Conservation (phyloP, 192 early-diverging fungal genomes). For the Glomus cerebriforme region DNA sequence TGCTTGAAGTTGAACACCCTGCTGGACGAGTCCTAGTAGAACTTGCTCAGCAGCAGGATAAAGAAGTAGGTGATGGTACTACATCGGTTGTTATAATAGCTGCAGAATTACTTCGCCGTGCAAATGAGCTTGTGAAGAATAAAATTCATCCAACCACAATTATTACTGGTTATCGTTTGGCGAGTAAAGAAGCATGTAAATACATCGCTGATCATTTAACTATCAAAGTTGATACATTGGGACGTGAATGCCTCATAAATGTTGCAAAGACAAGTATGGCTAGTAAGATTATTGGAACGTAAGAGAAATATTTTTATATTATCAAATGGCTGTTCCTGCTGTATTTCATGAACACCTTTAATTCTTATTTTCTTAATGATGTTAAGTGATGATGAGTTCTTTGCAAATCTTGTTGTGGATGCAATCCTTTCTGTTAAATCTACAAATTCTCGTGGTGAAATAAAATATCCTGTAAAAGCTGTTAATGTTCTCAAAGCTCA, state of each 20-base stretch:
- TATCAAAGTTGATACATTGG: constrained; percentile 90
- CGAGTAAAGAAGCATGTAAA: constrained; percentile 96
- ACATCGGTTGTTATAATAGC: constrained; percentile 99
- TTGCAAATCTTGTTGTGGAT: constrained; percentile 93
- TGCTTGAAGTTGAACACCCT: constrained; percentile 98
- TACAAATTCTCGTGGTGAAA: constrained; percentile 77
- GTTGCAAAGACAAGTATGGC: constrained; percentile 98
- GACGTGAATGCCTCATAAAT: constrained; percentile 90
- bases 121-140: constrained; percentile 98
- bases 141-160: constrained; percentile 99
- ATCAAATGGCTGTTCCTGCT: neutral
- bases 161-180: constrained; percentile 96
- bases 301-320: constrained; percentile 35
- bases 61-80: constrained; percentile 99
- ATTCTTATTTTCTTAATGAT: neutral
- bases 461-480: constrained; percentile 94
- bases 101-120: constrained; percentile 92
- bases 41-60: constrained; percentile 99
- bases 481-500: constrained; percentile 98
- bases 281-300: constrained; percentile 97
- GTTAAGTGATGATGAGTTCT: constrained; percentile 89
- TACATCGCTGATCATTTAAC: constrained; percentile 98
- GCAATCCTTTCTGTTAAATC: constrained; percentile 92
- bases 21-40: constrained; percentile 96
- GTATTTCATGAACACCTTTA: neutral